Evolutionary conservation across 768 basidiomycete species (phyloP).

Genomic region (Lactarius vividus): DNA sequence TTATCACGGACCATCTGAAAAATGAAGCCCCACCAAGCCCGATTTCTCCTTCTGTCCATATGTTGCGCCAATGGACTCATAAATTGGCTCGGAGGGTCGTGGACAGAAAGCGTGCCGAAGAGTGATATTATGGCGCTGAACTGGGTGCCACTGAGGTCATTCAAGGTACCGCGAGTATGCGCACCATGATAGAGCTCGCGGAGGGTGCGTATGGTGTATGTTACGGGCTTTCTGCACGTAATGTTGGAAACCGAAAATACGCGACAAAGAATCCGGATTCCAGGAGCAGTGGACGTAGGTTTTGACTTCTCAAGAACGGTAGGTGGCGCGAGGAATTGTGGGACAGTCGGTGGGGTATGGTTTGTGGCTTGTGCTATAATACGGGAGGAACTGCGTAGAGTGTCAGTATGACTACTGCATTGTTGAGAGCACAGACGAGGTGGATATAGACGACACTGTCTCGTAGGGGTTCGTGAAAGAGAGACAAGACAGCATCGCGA

Average conservation of each 20-base stretch:
- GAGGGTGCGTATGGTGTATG: slow-evolving; percentile 14
- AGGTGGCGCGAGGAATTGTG: not conserved
- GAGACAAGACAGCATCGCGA: slow-evolving; percentile 65
- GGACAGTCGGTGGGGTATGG: not conserved
- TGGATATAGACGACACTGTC: slow-evolving; percentile 39
- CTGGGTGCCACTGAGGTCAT: slow-evolving; percentile 18
- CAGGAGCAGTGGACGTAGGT: slow-evolving; percentile 6
- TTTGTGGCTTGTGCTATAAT: not conserved
- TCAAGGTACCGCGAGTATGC: slow-evolving; percentile 6
- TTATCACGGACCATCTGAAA: slow-evolving; percentile 47
- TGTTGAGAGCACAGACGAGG: not conserved
- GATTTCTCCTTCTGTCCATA: slow-evolving; percentile 28
- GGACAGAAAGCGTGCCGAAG: slow-evolving; percentile 25
- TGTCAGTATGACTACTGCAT: not conserved
- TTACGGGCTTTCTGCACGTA: slow-evolving; percentile 9
- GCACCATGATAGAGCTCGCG: slow-evolving; percentile 21
- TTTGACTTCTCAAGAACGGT: not conserved
- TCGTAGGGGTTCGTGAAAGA: slow-evolving; percentile 39
- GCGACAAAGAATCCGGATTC: slow-evolving; percentile 21
- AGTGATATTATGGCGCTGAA: slow-evolving; percentile 25
- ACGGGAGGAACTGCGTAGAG: not conserved
- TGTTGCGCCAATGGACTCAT: slow-evolving; percentile 32
- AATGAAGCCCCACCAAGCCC: slow-evolving; percentile 51
- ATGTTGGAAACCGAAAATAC: slow-evolving; percentile 23
- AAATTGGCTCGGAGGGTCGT: slow-evolving; percentile 3